Conservation (phyloP, 1,284 basidiomycete species). For the Naganishia sp. region DNA sequence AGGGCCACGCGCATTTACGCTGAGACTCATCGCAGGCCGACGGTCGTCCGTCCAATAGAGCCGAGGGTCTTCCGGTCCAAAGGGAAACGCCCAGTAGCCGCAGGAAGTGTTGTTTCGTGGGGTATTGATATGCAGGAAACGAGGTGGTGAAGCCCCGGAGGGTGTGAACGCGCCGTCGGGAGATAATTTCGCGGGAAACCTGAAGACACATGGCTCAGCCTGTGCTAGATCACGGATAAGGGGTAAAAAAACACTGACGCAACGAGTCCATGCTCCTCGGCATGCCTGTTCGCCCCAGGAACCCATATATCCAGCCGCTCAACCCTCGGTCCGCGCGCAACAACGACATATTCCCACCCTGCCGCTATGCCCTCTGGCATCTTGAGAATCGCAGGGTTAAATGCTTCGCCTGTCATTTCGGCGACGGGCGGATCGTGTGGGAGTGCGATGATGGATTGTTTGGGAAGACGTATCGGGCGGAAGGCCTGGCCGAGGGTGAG, state of each 20-base stretch:
- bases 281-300: neutral
- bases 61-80: constrained; percentile 18
- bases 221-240: neutral
- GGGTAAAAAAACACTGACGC: constrained; percentile 1
- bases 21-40: constrained; percentile 11
- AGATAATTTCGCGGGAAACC: constrained; percentile 13
- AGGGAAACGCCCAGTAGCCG: constrained; percentile 20
- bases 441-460: neutral
- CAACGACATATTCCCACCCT: constrained; percentile 23
- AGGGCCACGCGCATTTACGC: constrained; percentile 5
- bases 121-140: constrained; percentile 4
- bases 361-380: constrained; percentile 5
- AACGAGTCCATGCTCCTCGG: constrained; percentile 15
- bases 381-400: constrained; percentile 24
- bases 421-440: neutral
- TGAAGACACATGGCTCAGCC: neutral
- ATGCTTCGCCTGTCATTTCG: constrained; percentile 5
- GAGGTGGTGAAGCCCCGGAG: neutral
- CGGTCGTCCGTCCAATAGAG: constrained; percentile 20
- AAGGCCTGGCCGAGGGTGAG: constrained; percentile 5
- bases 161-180: neutral
- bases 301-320: constrained; percentile 20
- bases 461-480: neutral
- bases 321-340: constrained; percentile 15
- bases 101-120: constrained; percentile 15